A percentile compares a stretch with the other conserved stretches of the same genome.
phyloP scores from a whole-genome alignment of 192 early-diverging fungal species.

The Gryganskiella cystojenkinii region DNA sequence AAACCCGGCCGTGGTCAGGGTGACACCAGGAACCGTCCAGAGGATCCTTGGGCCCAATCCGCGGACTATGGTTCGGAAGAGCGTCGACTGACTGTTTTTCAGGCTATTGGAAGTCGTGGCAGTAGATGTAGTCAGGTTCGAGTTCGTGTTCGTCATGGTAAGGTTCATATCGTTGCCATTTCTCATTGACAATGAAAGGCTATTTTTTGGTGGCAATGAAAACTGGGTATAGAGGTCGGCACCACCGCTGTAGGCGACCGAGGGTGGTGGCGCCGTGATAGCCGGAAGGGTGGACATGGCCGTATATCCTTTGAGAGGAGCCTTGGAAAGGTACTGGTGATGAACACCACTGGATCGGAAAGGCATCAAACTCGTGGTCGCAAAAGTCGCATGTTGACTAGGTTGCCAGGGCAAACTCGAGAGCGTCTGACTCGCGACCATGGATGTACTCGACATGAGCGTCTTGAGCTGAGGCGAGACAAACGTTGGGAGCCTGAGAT shows the following conservation, averaged over 20 bases:
- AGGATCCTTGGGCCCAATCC: slow-evolving; percentile 30
- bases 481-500: slow-evolving; percentile 7
- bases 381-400: slow-evolving; percentile 30
- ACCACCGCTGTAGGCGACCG: background rate
- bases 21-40: slow-evolving; percentile 46
- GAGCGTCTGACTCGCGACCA: slow-evolving; percentile 7
- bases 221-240: background rate
- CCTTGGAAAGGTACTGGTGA: slow-evolving; percentile 7
- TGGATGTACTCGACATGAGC: slow-evolving; percentile 15
- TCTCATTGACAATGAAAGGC: too few relatives aligned
- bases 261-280: background rate
- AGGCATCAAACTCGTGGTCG: slow-evolving; percentile 8
- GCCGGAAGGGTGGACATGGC: slow-evolving; percentile 1
- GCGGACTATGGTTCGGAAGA: slow-evolving; percentile 29
- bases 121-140: background rate
- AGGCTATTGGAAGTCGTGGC: background rate
- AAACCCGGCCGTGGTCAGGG: slow-evolving; percentile 43
- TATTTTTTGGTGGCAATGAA: too few relatives aligned
- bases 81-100: background rate
- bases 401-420: slow-evolving; percentile 30
- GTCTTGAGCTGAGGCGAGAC: slow-evolving; percentile 32
- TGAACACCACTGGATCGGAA: slow-evolving; percentile 2
- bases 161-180: background rate
- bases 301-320: background rate
- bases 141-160: background rate